Percentiles rank a stretch among this genome's conserved stretches.
These are phyloP conservation scores for Stagonosporopsis tanaceti DNA, from an alignment of 2,329 filamentous ascomycete genomes.

Conservation along the genomic window DNA sequence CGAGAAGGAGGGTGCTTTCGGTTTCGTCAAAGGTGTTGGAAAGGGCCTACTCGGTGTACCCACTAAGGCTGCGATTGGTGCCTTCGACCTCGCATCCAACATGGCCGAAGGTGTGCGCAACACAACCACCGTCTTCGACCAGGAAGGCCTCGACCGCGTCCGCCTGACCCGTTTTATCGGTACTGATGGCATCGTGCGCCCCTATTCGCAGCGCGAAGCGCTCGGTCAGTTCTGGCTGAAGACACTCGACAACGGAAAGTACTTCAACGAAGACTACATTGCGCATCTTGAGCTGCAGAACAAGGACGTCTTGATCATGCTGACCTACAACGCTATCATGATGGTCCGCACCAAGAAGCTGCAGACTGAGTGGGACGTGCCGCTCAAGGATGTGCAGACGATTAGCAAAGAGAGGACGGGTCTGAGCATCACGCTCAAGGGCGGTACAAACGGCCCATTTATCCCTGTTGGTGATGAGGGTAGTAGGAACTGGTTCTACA, in stretches of 20 bases:
- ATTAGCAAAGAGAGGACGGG: slow-evolving; percentile 97
- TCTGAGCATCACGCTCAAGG: slow-evolving; percentile 85
- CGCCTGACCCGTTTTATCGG: slow-evolving; percentile 93
- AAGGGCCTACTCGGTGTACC: slow-evolving; percentile 94
- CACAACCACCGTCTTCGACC: slow-evolving; percentile 97
- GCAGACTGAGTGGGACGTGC: slow-evolving; percentile 93
- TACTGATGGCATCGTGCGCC: slow-evolving; percentile 89
- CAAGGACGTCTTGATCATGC: slow-evolving; percentile 83
- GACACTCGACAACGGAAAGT: slow-evolving; percentile 95
- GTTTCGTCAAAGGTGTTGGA: slow-evolving; percentile 97
- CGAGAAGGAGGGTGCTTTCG: slow-evolving; percentile 90
- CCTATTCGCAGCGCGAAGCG: slow-evolving; percentile 93
- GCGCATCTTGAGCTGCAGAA: slow-evolving; percentile 91
- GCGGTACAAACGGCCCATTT: slow-evolving; percentile 92
- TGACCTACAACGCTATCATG: slow-evolving; percentile 75
- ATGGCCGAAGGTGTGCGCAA: slow-evolving; percentile 97
- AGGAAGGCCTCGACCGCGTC: slow-evolving; percentile 90
- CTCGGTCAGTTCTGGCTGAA: slow-evolving; percentile 99
- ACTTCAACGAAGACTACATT: slow-evolving; percentile 97
- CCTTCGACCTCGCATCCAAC: slow-evolving; percentile 96
- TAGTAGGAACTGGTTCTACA: slow-evolving; percentile 71
- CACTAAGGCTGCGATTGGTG: slow-evolving; percentile 95
- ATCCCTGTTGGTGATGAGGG: slow-evolving; percentile 92
- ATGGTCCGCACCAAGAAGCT: slow-evolving; percentile 87
- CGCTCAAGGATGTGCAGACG: slow-evolving; percentile 93